Conservation (phyloP, 306 rosid genomes). For the Corylus americana region DNA sequence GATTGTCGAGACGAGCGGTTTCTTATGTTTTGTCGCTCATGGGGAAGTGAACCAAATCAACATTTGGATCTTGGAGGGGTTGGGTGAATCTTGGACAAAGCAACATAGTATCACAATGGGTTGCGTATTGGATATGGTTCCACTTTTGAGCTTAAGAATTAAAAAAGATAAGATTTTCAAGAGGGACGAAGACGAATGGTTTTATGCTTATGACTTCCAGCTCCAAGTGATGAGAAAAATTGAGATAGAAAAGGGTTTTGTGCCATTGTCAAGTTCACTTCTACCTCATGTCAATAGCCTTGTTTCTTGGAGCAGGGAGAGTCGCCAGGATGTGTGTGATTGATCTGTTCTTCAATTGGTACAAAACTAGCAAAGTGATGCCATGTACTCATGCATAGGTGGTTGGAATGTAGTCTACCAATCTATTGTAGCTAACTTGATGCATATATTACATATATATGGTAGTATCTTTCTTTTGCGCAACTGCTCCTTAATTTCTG, state of each 20-base stretch:
- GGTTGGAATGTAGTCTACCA: neutral
- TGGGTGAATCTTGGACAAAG: slow-evolving; percentile 50
- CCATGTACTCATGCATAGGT: neutral
- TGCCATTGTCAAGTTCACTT: neutral
- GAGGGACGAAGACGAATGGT: slow-evolving; percentile 33
- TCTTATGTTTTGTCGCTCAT: slow-evolving; percentile 38
- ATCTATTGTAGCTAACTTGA: neutral
- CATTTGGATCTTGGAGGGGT: slow-evolving; percentile 45
- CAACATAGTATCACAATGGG: slow-evolving; percentile 40
- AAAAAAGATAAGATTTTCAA: slow-evolving; percentile 42
- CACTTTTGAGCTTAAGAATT: slow-evolving; percentile 40
- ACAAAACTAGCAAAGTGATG: neutral
- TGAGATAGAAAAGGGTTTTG: slow-evolving; percentile 1
- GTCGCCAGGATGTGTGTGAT: neutral
- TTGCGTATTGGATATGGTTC: slow-evolving; percentile 44
- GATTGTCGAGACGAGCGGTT: slow-evolving; percentile 40
- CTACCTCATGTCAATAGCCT: slow-evolving; percentile 53
- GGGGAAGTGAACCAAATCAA: slow-evolving; percentile 32
- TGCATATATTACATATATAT: neutral
- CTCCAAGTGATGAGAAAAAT: slow-evolving; percentile 32
- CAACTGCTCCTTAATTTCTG: neutral
- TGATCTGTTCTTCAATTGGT: neutral
- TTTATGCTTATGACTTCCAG: slow-evolving; percentile 39
- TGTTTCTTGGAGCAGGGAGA: slow-evolving; percentile 42
- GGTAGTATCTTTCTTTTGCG: neutral